These are phyloP conservation scores for Leccinum holopus DNA, from an alignment of 1,284 basidiomycete species.

Conservation along the genomic window DNA sequence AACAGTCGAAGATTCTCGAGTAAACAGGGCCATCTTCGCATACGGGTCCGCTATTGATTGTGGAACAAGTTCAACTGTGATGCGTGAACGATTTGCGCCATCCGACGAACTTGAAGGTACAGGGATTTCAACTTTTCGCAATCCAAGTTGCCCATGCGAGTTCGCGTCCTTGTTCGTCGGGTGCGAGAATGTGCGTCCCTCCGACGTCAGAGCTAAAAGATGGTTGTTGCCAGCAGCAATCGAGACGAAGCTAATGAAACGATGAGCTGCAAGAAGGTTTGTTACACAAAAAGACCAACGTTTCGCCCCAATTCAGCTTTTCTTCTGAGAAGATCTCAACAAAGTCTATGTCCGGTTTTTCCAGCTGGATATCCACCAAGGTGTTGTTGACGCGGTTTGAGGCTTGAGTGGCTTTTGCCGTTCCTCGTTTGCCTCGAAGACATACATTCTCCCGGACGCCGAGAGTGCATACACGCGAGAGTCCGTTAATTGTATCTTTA, in stretches of 20 bases:
- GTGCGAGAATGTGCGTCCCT: slow-evolving; percentile 79
- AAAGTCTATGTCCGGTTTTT: slow-evolving; percentile 51
- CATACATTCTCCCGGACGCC: slow-evolving; percentile 71
- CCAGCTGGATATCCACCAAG: slow-evolving; percentile 59
- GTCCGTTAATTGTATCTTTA: slow-evolving; percentile 56
- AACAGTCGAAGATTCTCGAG: slow-evolving; percentile 28
- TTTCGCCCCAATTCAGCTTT: slow-evolving; percentile 53
- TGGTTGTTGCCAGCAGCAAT: slow-evolving; percentile 80
- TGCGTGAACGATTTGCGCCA: slow-evolving; percentile 29
- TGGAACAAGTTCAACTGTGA: slow-evolving; percentile 60
- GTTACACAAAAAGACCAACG: slow-evolving; percentile 36
- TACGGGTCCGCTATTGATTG: slow-evolving; percentile 55
- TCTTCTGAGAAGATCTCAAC: slow-evolving; percentile 49
- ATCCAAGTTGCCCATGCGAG: slow-evolving; percentile 82
- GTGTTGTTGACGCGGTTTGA: slow-evolving; percentile 42
- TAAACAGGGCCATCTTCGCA: slow-evolving; percentile 41
- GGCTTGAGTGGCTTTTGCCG: slow-evolving; percentile 41
- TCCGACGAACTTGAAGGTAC: slow-evolving; percentile 32
- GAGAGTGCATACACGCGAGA: slow-evolving; percentile 71
- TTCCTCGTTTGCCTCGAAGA: slow-evolving; percentile 53
- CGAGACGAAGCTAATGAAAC: slow-evolving; percentile 56
- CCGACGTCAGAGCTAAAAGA: slow-evolving; percentile 80
- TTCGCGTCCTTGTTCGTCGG: slow-evolving; percentile 82
- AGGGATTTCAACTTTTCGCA: slow-evolving; percentile 60
- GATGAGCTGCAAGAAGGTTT: slow-evolving; percentile 13